These are phyloP conservation scores for Closterium sp. DNA, from an alignment of 139 green algal genomes.

Conservation along the genomic window DNA sequence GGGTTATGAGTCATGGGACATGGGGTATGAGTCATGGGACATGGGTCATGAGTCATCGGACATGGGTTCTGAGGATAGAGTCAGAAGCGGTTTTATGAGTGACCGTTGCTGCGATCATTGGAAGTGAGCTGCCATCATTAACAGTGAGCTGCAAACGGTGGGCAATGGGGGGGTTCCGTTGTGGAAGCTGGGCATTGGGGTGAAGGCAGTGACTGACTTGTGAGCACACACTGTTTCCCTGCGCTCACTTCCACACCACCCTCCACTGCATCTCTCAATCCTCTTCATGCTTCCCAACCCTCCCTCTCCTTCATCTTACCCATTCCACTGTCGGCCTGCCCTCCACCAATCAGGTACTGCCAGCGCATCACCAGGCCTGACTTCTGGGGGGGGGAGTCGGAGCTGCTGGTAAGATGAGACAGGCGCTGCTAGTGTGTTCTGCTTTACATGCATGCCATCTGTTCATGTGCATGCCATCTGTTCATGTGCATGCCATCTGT, in stretches of 20 bases:
- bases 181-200: neutral
- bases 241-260: too few species aligned
- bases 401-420: conserved; percentile 59
- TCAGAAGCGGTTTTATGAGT: too few species aligned
- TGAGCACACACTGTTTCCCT: too few species aligned
- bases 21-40: too few species aligned
- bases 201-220: neutral
- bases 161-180: neutral
- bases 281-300: neutral
- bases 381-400: conserved; percentile 72
- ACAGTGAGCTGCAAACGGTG: neutral
- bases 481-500: neutral
- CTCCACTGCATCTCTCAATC: neutral
- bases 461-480: neutral
- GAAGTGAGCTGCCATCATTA: neutral
- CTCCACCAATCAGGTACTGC: conserved; percentile 56
- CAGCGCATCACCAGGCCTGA: conserved; percentile 48
- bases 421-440: neutral
- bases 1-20: too few species aligned
- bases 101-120: neutral
- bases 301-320: neutral
- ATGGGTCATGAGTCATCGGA: too few species aligned
- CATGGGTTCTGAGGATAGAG: too few species aligned
- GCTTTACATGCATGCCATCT: neutral
- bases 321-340: neutral